Base-by-base conservation (phyloP, 2,329 filamentous ascomycete species). In the Aspergillus puulaauensis region DNA sequence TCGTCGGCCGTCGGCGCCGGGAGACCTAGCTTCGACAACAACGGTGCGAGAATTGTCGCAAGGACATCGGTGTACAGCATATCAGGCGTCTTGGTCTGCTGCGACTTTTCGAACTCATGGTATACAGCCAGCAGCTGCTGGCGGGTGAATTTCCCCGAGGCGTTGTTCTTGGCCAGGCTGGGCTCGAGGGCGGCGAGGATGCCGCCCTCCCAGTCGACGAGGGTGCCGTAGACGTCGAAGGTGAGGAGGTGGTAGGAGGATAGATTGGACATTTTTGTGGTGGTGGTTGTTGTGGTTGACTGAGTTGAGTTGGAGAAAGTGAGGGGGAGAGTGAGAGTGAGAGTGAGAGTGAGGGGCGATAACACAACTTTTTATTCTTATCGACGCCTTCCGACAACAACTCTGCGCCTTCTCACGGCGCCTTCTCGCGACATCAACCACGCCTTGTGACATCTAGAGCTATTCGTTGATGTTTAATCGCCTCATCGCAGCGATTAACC, bases 181-280 rank as follows among this genome's bases (percentile, higher is more conserved):
- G 77, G 73, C 35, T 73, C 57, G 1, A 91, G 79, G 3, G 82
- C 79, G 2, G 73, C 63, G 52, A 82, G 73, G 56, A 91, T 82
- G 58, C 88, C 88, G n/a, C 77, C 70, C 71, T 91, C 87, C 89
- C 88, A 91, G 77, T 93, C 88, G 59, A 93, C 84, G 3, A 93
- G 81, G 0, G 90, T 93, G 71, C 90, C 89, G 72, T 90, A 93
- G 77, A 89, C 86, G 74, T 93, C 90, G 74, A 93, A 91, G 66
- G 85, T 86, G 50, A 91, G 83, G 58, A 84, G 73, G 23, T 74
- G 75, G 70, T 79, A 82, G 53, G 31, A 17, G 24, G n/a, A 75
- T 68, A 8, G 66, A 64, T 19, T 74, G 65, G 67, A 56, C 68
- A 71, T 72, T 47, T 6, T 54, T 1, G 2, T 8, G 1, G 8